Evolutionary conservation across 2,329 filamentous ascomycete genomes (phyloP).

Genomic region (Clarireedia paspali): DNA sequence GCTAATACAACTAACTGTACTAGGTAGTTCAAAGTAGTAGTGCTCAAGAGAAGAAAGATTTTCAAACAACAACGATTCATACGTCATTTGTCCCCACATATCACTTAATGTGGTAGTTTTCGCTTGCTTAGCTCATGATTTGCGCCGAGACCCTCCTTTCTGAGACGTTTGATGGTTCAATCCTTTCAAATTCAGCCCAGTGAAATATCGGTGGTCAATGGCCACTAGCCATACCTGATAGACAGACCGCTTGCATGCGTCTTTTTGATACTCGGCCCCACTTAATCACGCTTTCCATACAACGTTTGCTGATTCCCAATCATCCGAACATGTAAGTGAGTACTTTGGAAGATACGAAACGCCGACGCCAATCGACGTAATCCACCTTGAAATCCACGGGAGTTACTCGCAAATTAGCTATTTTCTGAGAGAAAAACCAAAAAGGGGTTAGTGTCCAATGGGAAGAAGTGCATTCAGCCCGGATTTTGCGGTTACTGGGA

Average conservation of each 20-base stretch:
- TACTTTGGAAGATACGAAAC: not conserved
- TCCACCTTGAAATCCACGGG: not conserved
- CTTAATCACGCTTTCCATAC: not conserved
- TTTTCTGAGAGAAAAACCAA: not conserved
- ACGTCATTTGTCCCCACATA: not conserved
- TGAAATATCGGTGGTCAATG: not conserved
- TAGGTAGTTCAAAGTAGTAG: too few relatives aligned
- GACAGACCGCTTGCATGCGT: not conserved
- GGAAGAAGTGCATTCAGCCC: not conserved
- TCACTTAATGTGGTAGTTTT: not conserved
- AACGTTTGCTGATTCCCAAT: not conserved
- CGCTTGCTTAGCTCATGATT: not conserved
- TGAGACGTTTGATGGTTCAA: not conserved
- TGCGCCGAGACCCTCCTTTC: not conserved
- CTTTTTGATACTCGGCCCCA: not conserved
- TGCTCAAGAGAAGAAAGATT: not conserved
- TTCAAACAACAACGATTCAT: not conserved
- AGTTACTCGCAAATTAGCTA: slow-evolving; percentile 3
- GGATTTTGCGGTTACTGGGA: not conserved
- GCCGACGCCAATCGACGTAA: not conserved
- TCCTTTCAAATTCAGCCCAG: not conserved
- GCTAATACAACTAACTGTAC: too few relatives aligned
- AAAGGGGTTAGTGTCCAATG: not conserved
- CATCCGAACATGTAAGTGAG: not conserved
- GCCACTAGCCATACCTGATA: not conserved